Evolutionary conservation across 768 basidiomycete species (phyloP).

Genomic region (Tremella mesenterica): DNA sequence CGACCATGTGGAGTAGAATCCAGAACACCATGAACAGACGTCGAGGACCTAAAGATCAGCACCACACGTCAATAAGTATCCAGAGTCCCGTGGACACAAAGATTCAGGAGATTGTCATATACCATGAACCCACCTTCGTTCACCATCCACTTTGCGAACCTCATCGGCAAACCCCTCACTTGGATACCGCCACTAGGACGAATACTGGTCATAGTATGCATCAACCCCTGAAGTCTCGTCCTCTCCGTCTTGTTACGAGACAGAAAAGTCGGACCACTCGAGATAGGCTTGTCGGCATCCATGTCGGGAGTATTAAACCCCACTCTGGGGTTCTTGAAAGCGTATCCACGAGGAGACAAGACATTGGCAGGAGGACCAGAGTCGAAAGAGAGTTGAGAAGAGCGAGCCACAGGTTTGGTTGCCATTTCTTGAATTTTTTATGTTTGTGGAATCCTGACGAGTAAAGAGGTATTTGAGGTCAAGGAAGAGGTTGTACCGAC

Average conservation of each 20-base stretch:
- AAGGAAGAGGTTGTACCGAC: not conserved
- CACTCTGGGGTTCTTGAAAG: not conserved
- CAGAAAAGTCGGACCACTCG: conserved; percentile 50
- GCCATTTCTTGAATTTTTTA: not conserved
- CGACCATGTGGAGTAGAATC: conserved; percentile 70
- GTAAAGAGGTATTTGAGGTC: no score
- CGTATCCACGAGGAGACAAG: not conserved
- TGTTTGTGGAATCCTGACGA: no score
- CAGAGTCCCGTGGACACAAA: no score
- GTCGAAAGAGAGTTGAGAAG: conserved; percentile 21
- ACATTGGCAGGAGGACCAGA: conserved; percentile 17
- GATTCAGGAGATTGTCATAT: not conserved
- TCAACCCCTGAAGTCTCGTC: conserved; percentile 71
- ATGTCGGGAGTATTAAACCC: not conserved
- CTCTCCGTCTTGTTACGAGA: conserved; percentile 82
- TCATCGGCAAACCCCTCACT: conserved; percentile 47
- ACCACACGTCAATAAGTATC: no score
- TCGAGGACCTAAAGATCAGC: conserved; percentile 47
- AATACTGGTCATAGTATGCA: conserved; percentile 52
- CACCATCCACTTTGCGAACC: conserved; percentile 75
- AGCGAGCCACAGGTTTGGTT: conserved; percentile 6
- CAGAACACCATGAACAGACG: conserved; percentile 70
- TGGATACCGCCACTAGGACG: conserved; percentile 36
- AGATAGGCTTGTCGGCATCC: conserved; percentile 20
- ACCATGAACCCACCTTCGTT: conserved; percentile 63